Conservation (phyloP, 225 moss, liverwort and hornwort species). For the Pleurozium schreberi region DNA sequence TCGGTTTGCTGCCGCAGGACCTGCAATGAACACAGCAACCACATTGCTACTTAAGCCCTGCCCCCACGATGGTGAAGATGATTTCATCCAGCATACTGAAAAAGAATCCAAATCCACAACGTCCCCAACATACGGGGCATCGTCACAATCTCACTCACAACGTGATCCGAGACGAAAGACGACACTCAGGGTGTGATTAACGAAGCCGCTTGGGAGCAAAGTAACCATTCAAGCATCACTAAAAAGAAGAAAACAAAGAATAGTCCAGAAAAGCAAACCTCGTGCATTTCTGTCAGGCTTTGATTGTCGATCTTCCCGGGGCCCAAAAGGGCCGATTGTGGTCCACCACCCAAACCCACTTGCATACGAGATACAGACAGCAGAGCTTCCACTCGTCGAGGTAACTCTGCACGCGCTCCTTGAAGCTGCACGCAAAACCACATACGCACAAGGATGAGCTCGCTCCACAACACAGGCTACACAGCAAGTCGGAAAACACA, state of each 20-base stretch:
- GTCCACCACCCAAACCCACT: conserved; percentile 65
- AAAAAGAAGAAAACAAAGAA: background rate
- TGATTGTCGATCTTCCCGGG: conserved; percentile 92
- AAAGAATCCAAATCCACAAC: background rate
- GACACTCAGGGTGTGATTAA: background rate
- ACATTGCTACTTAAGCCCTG: background rate
- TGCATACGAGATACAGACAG: conserved; percentile 83
- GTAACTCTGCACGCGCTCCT: conserved; percentile 80
- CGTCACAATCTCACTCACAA: background rate
- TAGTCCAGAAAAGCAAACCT: conserved; percentile 18
- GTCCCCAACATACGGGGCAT: background rate
- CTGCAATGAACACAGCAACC: conserved; percentile 9
- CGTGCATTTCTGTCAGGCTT: conserved; percentile 78
- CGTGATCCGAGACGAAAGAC: background rate
- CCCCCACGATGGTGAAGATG: background rate
- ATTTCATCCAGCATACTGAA: background rate
- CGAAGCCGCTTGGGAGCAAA: background rate
- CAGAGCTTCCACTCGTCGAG: conserved; percentile 68
- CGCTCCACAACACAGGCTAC: background rate
- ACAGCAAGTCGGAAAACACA: background rate
- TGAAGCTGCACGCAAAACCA: conserved; percentile 47
- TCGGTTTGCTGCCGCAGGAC: conserved; percentile 90
- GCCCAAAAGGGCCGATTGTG: conserved; percentile 51
- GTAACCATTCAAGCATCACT: background rate
- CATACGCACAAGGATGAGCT: background rate